A percentile compares a stretch with the other conserved stretches of the same genome.
These are phyloP conservation scores for Cladosporium austrohemisphaericum DNA, from an alignment of 2,329 filamentous ascomycete species.

Conservation along the genomic window DNA sequence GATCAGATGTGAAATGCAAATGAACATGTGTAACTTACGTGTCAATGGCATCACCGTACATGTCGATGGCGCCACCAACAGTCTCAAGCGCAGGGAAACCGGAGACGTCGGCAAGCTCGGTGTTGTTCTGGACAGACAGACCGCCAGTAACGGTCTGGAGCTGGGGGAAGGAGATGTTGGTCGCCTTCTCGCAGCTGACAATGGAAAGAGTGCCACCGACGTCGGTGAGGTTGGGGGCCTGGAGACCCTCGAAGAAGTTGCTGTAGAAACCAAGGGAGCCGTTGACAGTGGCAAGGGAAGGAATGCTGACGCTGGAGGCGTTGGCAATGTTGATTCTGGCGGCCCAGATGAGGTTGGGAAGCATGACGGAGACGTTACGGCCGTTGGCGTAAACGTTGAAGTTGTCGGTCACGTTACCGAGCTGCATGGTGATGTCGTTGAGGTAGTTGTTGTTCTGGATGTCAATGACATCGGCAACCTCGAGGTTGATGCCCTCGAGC, in stretches of 20 bases:
- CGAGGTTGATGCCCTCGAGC: conserved; percentile 76
- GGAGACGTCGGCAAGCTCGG: conserved; percentile 60
- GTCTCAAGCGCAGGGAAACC: conserved; percentile 65
- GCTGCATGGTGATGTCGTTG: conserved; percentile 68
- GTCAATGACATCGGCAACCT: conserved; percentile 66
- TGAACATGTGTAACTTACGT: conserved; percentile 58
- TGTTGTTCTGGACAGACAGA: conserved; percentile 88
- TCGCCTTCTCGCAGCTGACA: conserved; percentile 53
- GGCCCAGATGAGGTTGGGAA: conserved; percentile 75
- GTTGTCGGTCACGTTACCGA: conserved; percentile 68
- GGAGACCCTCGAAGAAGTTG: conserved; percentile 64
- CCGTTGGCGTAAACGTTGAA: conserved; percentile 80
- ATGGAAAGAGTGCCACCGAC: conserved; percentile 58
- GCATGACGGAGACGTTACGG: conserved; percentile 63
- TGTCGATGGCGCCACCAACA: conserved; percentile 76
- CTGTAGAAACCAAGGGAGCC: conserved; percentile 80
- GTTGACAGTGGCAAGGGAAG: conserved; percentile 68
- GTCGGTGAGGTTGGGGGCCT: conserved; percentile 66
- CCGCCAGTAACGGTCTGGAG: conserved; percentile 71
- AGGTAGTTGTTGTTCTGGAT: conserved; percentile 90
- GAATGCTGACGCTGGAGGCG: conserved; percentile 68
- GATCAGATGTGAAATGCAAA: background rate
- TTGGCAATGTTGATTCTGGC: conserved; percentile 80
- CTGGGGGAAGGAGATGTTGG: conserved; percentile 71
- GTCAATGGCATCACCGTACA: conserved; percentile 76